Conservation (phyloP, 1,284 basidiomycete species). For the Caloboletus inedulis region DNA sequence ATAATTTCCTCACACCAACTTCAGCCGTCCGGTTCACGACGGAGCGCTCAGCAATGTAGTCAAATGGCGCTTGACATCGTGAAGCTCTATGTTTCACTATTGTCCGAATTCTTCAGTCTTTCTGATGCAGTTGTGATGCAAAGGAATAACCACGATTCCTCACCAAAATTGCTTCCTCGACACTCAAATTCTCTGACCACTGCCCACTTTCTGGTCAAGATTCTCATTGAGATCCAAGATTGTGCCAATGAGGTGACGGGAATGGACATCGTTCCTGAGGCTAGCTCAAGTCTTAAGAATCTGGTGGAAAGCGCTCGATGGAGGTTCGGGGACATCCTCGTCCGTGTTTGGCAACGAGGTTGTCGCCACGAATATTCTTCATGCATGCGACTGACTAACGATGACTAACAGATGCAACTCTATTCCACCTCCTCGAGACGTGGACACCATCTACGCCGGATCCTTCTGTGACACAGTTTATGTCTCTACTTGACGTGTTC, state of each 20-base stretch:
- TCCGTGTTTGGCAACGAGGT: constrained; percentile 83
- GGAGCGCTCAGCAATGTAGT: constrained; percentile 81
- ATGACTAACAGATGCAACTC: constrained; percentile 69
- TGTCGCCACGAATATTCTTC: constrained; percentile 15
- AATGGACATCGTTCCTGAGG: constrained; percentile 81
- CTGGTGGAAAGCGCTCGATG: constrained; percentile 84
- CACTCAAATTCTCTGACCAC: constrained; percentile 83
- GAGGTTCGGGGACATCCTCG: constrained; percentile 84
- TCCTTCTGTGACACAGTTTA: constrained; percentile 60
- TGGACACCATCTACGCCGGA: constrained; percentile 69
- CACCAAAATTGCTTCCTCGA: constrained; percentile 66
- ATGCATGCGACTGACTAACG: constrained; percentile 6
- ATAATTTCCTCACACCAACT: not conserved
- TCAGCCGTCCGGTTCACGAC: constrained; percentile 43
- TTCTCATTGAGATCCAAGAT: constrained; percentile 83
- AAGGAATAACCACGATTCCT: constrained; percentile 21
- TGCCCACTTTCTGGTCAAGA: constrained; percentile 75
- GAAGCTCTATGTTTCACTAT: constrained; percentile 79
- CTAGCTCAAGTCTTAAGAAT: constrained; percentile 61
- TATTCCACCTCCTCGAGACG: constrained; percentile 84
- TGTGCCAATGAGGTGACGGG: constrained; percentile 77
- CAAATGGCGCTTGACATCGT: constrained; percentile 92
- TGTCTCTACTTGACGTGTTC: constrained; percentile 77
- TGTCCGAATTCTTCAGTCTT: constrained; percentile 89
- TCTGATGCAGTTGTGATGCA: constrained; percentile 71